phyloP scores from a whole-genome alignment of 306 rosid species.

The Vicia villosa region DNA sequence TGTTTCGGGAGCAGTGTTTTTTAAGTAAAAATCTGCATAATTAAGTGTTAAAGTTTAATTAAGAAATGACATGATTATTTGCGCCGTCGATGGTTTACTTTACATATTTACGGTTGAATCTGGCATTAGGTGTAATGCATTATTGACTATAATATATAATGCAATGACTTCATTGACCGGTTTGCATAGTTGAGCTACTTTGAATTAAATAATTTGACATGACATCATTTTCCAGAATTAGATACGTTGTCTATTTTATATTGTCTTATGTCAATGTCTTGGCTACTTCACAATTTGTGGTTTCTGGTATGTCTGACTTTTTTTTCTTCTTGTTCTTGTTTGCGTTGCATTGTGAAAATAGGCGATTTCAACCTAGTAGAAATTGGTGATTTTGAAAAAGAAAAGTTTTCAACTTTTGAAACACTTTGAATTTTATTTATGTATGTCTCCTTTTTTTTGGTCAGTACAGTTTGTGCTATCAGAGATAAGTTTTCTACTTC shows the following conservation, averaged over 20 bases:
- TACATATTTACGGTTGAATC: background rate
- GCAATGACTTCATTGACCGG: background rate
- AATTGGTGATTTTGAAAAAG: too few relatives aligned
- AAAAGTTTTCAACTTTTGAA: too few relatives aligned
- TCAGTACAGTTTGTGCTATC: too few relatives aligned
- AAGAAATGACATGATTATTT: background rate
- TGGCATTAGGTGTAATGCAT: background rate
- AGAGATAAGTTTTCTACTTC: too few relatives aligned
- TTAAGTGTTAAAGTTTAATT: background rate
- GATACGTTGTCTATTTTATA: background rate
- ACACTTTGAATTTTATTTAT: too few relatives aligned
- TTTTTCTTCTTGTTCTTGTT: too few relatives aligned
- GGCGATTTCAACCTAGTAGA: too few relatives aligned
- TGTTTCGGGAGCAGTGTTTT: too few relatives aligned
- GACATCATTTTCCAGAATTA: background rate
- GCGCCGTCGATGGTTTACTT: background rate
- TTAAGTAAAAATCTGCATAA: background rate
- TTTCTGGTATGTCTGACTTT: too few relatives aligned
- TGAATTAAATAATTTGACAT: conserved; percentile 11
- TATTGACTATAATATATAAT: background rate
- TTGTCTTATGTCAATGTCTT: background rate
- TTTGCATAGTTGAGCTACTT: background rate
- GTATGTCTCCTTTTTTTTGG: too few relatives aligned
- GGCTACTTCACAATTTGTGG: background rate
- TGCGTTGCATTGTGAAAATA: too few relatives aligned